phyloP scores from a whole-genome alignment of 768 basidiomycete species.

The Leccinum obscurum region DNA sequence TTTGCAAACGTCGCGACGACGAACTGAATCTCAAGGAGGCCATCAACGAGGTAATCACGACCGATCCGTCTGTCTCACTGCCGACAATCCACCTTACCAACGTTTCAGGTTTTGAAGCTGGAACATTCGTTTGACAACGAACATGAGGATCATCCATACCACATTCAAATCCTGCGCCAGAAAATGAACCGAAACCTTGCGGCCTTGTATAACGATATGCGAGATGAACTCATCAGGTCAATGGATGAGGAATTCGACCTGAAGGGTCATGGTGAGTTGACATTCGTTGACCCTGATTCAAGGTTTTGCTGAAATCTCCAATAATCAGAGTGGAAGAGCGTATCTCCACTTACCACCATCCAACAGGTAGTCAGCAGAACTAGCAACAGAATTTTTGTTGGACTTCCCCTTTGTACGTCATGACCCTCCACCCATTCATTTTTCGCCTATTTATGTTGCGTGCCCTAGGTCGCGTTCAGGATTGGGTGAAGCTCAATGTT shows the following conservation, averaged over 20 bases:
- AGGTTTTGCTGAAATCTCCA: not conserved
- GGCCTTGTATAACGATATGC: constrained; percentile 38
- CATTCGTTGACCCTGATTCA: not conserved
- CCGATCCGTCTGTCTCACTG: not conserved
- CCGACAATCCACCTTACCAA: not conserved
- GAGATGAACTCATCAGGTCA: constrained; percentile 43
- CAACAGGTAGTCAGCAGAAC: constrained; percentile 11
- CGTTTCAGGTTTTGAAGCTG: constrained; percentile 35
- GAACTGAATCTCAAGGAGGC: constrained; percentile 37
- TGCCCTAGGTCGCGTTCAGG: constrained; percentile 15
- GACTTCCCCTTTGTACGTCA: constrained; percentile 18
- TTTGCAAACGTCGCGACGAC: constrained; percentile 42
- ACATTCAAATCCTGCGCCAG: constrained; percentile 30
- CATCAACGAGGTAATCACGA: not conserved
- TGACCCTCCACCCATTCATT: not conserved
- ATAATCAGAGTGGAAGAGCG: constrained; percentile 15
- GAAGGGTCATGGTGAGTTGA: constrained; percentile 16
- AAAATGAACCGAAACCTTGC: constrained; percentile 40
- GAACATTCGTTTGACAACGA: constrained; percentile 39
- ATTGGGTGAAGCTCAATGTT: constrained; percentile 34
- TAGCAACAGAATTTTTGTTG: constrained; percentile 13
- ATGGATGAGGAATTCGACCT: constrained; percentile 39
- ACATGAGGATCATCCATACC: constrained; percentile 33
- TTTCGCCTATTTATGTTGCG: not conserved
- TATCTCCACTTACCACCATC: not conserved